phyloP scores from a whole-genome alignment of 169 alveolate species.

The Cryptosporidium baileyi region DNA sequence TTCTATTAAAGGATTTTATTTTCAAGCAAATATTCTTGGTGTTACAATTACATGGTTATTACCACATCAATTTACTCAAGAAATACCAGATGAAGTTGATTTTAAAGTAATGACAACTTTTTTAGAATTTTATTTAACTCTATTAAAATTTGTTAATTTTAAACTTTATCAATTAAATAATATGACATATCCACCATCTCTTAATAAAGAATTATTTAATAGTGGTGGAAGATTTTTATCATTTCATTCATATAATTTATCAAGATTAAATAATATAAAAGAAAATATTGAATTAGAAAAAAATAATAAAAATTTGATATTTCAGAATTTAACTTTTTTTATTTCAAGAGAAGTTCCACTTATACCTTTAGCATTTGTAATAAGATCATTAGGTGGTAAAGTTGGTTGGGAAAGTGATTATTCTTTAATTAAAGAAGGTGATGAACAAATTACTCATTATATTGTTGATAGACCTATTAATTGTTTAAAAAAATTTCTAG shows the following conservation, averaged over 20 bases:
- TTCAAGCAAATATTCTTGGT: constrained; percentile 94
- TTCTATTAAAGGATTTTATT: constrained; percentile 98
- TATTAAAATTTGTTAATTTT: constrained; percentile 89
- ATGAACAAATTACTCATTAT: constrained; percentile 87
- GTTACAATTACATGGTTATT: constrained; percentile 95
- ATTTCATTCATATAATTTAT: constrained; percentile 20
- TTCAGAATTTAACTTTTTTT: constrained; percentile 83
- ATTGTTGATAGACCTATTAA: constrained; percentile 87
- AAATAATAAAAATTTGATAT: constrained; percentile 78
- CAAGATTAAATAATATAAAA: constrained; percentile 75
- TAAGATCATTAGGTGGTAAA: constrained; percentile 89
- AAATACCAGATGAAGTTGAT: constrained; percentile 94
- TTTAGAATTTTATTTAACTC: constrained; percentile 90
- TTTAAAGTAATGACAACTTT: constrained; percentile 93
- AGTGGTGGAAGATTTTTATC: constrained; percentile 57
- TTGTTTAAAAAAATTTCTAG: constrained; percentile 74
- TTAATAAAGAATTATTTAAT: neutral
- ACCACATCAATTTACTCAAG: constrained; percentile 97
- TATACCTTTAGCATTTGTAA: constrained; percentile 86
- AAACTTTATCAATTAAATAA: constrained; percentile 88
- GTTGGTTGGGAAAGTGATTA: constrained; percentile 81
- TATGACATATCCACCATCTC: constrained; percentile 82
- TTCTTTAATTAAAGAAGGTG: constrained; percentile 76
- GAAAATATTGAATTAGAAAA: constrained; percentile 67
- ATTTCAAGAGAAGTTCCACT: constrained; percentile 92